Evolutionary conservation across 192 early-diverging fungal genomes (phyloP).

Genomic region (Linnemannia elongata): DNA sequence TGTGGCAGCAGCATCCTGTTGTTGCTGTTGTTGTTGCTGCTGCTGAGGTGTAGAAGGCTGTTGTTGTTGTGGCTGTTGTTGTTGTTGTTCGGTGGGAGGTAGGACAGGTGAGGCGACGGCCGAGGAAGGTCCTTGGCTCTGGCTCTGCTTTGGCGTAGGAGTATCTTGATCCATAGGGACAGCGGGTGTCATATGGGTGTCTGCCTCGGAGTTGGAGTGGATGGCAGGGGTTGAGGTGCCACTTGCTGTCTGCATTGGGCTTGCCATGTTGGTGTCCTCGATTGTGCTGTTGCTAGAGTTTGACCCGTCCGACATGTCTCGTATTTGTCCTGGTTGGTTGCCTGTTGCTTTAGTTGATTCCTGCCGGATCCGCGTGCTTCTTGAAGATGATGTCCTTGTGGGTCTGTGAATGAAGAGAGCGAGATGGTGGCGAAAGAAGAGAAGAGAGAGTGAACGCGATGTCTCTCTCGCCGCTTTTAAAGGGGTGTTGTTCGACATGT

Average conservation of each 20-base stretch:
- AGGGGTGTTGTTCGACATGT: neutral
- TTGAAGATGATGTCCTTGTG: neutral
- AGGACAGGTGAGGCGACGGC: conserved; percentile 1
- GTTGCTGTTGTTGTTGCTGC: neutral
- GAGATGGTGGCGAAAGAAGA: neutral
- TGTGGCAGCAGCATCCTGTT: conserved; percentile 1
- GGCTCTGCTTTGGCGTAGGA: conserved; percentile 17
- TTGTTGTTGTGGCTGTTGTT: conserved; percentile 9
- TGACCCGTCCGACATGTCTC: conserved; percentile 35
- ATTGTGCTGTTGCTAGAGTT: conserved; percentile 44
- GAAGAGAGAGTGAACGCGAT: neutral
- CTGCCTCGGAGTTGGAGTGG: conserved; percentile 17
- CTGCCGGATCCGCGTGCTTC: neutral
- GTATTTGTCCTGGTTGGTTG: neutral
- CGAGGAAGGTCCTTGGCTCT: neutral
- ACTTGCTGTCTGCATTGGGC: conserved; percentile 30
- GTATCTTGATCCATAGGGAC: conserved; percentile 31
- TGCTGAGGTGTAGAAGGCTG: neutral
- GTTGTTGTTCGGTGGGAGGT: neutral
- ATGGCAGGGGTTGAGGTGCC: conserved; percentile 30
- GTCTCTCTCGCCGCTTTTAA: neutral
- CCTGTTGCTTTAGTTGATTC: neutral
- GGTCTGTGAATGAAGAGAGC: neutral
- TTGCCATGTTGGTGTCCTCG: conserved; percentile 53
- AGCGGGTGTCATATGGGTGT: conserved; percentile 11